These are phyloP conservation scores for Vitellaria paradoxa DNA, from an alignment of 179 eudicot species.

Conservation along the genomic window DNA sequence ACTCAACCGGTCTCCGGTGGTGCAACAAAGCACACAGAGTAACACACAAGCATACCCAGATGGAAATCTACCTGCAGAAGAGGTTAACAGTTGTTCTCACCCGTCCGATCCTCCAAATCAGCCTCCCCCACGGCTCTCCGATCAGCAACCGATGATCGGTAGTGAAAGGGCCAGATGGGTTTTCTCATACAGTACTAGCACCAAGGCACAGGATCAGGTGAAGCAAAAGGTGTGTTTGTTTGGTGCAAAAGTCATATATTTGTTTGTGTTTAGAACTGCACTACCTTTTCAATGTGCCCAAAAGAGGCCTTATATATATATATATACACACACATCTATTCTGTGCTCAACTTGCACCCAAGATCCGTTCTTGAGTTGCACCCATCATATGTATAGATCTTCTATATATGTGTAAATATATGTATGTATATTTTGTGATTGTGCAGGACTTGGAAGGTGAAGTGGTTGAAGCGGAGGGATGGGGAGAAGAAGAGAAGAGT, in stretches of 20 bases:
- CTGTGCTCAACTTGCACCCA: neutral
- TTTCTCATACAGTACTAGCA: neutral
- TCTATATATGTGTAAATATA: neutral
- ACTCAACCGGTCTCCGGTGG: slow-evolving; percentile 40
- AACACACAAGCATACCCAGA: slow-evolving; percentile 7
- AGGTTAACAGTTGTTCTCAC: slow-evolving; percentile 2
- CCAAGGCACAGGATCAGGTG: neutral
- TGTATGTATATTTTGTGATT: neutral
- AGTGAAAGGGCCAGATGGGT: slow-evolving; percentile 5
- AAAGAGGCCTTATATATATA: neutral
- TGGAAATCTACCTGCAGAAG: neutral
- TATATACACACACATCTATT: neutral
- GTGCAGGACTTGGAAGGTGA: slow-evolving; percentile 24
- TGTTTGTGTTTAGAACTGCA: neutral
- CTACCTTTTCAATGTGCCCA: slow-evolving; percentile 6
- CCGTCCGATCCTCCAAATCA: slow-evolving; percentile 33
- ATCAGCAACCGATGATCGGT: slow-evolving; percentile 4
- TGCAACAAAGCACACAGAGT: slow-evolving; percentile 20
- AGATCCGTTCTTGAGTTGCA: neutral
- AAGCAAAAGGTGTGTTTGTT: slow-evolving; percentile 12
- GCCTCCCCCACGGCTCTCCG: slow-evolving; percentile 15
- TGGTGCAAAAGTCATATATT: slow-evolving; percentile 3
- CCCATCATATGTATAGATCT: slow-evolving; percentile 3
- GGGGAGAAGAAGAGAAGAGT: slow-evolving; percentile 16
- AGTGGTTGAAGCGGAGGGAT: slow-evolving; percentile 15